A percentile compares a stretch with the other conserved stretches of the same genome.
These are phyloP conservation scores for Geotrichum restrictum DNA, from an alignment of 1,139 yeast genomes.

Conservation along the genomic window DNA sequence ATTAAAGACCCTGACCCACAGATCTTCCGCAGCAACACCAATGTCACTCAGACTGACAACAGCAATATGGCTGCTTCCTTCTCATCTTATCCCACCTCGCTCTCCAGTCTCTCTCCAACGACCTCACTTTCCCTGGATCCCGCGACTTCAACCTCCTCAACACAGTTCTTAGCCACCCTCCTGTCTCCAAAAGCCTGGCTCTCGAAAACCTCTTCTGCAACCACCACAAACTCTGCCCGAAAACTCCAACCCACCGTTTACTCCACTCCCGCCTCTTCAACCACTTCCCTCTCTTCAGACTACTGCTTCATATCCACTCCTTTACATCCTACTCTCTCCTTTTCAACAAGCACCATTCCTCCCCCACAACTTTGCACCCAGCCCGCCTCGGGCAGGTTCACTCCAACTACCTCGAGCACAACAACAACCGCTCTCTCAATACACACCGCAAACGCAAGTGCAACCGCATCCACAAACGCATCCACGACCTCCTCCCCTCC, in stretches of 20 bases:
- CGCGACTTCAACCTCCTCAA: not conserved
- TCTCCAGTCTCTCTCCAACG: conserved; percentile 12
- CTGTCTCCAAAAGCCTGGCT: conserved; percentile 17
- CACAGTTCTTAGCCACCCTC: not conserved
- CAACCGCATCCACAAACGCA: not conserved
- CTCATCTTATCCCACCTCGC: not conserved
- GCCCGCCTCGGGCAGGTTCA: conserved; percentile 8
- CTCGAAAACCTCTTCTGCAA: not conserved
- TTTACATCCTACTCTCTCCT: not conserved
- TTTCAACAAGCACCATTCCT: not conserved
- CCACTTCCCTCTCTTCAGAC: conserved; percentile 9
- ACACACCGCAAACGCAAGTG: no score
- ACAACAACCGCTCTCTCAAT: conserved; percentile 11
- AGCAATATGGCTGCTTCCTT: not conserved
- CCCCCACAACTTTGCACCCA: conserved; percentile 4
- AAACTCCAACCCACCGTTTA: conserved; percentile 7
- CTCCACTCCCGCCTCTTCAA: conserved; percentile 13
- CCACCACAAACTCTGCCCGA: conserved; percentile 2
- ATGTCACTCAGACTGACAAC: not conserved
- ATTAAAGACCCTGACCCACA: not conserved
- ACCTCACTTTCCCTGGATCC: conserved; percentile 14
- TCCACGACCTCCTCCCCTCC: not conserved
- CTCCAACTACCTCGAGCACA: conserved; percentile 11
- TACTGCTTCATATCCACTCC: conserved; percentile 13
- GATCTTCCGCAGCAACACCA: conserved; percentile 1